Conservation (phyloP, 768 basidiomycete genomes). For the Xanthoconium stramineum region DNA sequence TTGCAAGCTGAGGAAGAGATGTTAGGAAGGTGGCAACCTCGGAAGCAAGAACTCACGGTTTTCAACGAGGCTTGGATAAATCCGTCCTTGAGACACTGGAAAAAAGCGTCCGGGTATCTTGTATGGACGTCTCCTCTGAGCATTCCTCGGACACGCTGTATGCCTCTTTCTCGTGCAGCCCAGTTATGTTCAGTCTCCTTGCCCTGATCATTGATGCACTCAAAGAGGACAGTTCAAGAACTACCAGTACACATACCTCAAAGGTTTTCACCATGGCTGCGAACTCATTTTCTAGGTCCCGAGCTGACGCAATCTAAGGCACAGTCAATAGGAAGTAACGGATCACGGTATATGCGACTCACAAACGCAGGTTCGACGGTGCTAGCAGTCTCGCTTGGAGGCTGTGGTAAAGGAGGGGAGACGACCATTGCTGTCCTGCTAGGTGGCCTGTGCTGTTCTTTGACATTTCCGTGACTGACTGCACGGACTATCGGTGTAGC, state of each 20-base stretch:
- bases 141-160: conserved; percentile 84
- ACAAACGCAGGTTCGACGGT: conserved; percentile 71
- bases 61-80: conserved; percentile 84
- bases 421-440: conserved; percentile 54
- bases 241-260: conserved; percentile 48
- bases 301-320: conserved; percentile 72
- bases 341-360: conserved; percentile 27
- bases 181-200: conserved; percentile 98
- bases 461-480: conserved; percentile 47
- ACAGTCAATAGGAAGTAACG: neutral
- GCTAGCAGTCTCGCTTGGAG: conserved; percentile 37
- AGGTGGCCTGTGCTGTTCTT: conserved; percentile 50
- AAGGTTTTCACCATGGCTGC: conserved; percentile 73
- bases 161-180: conserved; percentile 73
- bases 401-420: conserved; percentile 42
- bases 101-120: conserved; percentile 71
- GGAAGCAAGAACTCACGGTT: conserved; percentile 53
- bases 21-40: neutral
- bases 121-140: conserved; percentile 78
- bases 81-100: conserved; percentile 68
- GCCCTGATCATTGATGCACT: conserved; percentile 50
- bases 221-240: neutral
- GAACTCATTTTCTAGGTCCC: conserved; percentile 87
- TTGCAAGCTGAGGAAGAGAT: conserved; percentile 56
- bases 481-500: conserved; percentile 39